phyloP scores from a whole-genome alignment of 768 basidiomycete genomes.

The Grammothele lineata region DNA sequence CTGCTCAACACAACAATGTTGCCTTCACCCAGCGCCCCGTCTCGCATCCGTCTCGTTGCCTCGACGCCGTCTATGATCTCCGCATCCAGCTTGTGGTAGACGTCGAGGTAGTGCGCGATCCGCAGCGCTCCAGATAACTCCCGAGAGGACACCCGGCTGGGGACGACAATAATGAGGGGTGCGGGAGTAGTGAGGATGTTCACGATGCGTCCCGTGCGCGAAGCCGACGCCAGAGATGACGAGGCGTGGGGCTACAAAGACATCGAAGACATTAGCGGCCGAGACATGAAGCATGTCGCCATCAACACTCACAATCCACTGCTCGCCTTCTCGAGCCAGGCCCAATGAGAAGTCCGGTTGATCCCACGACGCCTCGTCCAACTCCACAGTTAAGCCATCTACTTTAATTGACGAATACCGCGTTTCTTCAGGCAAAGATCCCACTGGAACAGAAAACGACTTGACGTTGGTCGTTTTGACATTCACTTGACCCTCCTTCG shows the following conservation, averaged over 20 bases:
- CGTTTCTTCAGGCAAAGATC: background rate
- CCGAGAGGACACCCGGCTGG: conserved; percentile 23
- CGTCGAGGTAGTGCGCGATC: conserved; percentile 60
- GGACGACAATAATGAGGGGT: conserved; percentile 55
- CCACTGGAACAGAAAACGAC: conserved; percentile 17
- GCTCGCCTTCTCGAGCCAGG: conserved; percentile 1
- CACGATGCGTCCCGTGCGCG: conserved; percentile 56
- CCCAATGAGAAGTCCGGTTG: background rate
- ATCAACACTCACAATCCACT: conserved; percentile 9
- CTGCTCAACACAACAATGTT: conserved; percentile 59
- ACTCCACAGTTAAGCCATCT: conserved; percentile 4
- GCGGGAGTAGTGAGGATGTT: conserved; percentile 52
- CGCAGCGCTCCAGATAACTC: conserved; percentile 56
- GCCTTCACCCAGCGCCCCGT: conserved; percentile 29
- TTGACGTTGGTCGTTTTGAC: conserved; percentile 26
- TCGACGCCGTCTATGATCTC: conserved; percentile 49
- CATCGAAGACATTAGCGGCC: background rate
- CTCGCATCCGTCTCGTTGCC: conserved; percentile 22
- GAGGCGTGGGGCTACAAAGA: background rate
- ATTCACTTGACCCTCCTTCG: background rate
- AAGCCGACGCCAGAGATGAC: background rate
- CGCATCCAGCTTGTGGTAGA: conserved; percentile 68
- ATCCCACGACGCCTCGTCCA: conserved; percentile 4
- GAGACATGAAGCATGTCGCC: too few species aligned
- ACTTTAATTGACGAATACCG: background rate